Evolutionary conservation across 345 rosid species (phyloP).

Genomic region (Arabidopsis arenosa): DNA sequence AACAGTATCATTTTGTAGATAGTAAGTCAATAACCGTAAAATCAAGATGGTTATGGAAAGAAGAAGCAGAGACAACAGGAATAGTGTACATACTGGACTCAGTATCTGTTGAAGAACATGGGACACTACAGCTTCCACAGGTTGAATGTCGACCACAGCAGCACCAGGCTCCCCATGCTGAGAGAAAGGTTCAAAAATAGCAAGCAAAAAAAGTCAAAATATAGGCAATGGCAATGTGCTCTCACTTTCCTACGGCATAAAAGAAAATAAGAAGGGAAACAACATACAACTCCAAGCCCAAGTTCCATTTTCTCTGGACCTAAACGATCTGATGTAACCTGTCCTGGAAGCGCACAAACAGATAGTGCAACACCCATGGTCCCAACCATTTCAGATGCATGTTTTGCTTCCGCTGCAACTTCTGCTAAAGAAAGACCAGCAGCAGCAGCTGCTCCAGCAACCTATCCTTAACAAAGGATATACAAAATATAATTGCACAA

Average conservation of each 20-base stretch:
- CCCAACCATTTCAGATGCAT: constrained; percentile 79
- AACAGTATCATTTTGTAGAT: not conserved
- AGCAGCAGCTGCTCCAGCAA: constrained; percentile 89
- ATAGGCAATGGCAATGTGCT: constrained; percentile 5
- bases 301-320: constrained; percentile 88
- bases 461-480: constrained; percentile 48
- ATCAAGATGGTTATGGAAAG: constrained; percentile 33
- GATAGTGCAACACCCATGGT: constrained; percentile 94
- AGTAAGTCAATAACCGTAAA: constrained; percentile 14
- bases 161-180: constrained; percentile 98
- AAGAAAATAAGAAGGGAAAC: constrained; percentile 8
- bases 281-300: constrained; percentile 93
- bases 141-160: constrained; percentile 84
- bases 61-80: constrained; percentile 7
- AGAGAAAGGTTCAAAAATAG: constrained; percentile 26
- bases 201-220: not conserved
- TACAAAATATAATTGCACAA: not conserved
- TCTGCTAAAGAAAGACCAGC: constrained; percentile 72
- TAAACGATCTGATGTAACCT: constrained; percentile 75
- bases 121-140: constrained; percentile 82
- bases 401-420: constrained; percentile 77
- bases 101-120: constrained; percentile 82
- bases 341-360: constrained; percentile 83
- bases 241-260: not conserved
- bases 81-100: constrained; percentile 62